Evolutionary conservation across 768 basidiomycete genomes (phyloP).

Genomic region (Psilocybe subaeruginosa): DNA sequence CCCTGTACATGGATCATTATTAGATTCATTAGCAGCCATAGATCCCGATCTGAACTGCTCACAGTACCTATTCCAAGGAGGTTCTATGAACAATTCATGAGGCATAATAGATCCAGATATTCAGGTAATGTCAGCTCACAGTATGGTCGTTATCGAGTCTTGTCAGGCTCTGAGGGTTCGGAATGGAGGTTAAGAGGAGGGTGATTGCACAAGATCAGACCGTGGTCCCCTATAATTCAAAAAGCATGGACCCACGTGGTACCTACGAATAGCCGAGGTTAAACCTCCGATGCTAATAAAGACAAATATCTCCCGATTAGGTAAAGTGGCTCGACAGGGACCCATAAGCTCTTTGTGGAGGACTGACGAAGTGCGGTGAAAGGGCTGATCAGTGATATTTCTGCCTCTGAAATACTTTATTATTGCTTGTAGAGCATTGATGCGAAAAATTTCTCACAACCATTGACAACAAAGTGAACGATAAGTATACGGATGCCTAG

Average conservation of each 20-base stretch:
- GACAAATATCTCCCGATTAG: slow-evolving; percentile 1
- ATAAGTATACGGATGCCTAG: too few relatives aligned
- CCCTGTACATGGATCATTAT: background rate
- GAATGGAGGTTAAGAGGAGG: background rate
- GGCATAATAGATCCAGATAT: background rate
- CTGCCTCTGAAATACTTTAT: too few relatives aligned
- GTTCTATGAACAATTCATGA: background rate
- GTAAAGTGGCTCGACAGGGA: background rate
- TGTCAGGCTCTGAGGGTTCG: background rate
- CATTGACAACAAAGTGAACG: too few relatives aligned
- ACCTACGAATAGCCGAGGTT: background rate
- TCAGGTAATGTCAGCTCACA: background rate
- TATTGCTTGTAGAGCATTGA: too few relatives aligned
- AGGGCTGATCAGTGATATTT: too few relatives aligned
- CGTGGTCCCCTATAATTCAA: background rate
- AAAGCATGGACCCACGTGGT: background rate
- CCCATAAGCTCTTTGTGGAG: background rate
- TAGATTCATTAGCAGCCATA: background rate
- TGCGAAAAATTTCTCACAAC: too few relatives aligned
- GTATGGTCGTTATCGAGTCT: background rate
- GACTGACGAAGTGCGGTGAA: too few relatives aligned
- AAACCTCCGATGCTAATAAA: background rate
- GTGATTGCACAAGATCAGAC: background rate
- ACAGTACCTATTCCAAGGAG: background rate
- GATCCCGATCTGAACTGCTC: background rate